Conservation (phyloP, 2,329 filamentous ascomycete genomes). For the Nemania sp. region DNA sequence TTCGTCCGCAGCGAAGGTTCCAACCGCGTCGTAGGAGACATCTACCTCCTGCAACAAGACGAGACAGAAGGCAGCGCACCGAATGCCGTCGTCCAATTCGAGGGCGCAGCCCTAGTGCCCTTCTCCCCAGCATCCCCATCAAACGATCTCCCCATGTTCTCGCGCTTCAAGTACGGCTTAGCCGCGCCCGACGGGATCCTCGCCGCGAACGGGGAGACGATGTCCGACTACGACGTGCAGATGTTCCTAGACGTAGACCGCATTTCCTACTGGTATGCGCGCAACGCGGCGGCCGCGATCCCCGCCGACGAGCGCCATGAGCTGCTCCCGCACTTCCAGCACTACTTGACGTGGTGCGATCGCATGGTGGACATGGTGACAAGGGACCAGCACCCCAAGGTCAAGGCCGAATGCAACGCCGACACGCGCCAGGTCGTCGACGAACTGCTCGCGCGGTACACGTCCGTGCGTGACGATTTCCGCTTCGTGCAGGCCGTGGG, state of each 20-base stretch:
- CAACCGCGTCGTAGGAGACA: background rate
- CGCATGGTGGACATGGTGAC: slow-evolving; percentile 2
- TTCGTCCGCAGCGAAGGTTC: background rate
- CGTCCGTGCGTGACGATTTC: slow-evolving; percentile 27
- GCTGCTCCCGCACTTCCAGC: slow-evolving; percentile 2
- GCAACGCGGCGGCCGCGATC: background rate
- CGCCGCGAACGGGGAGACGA: background rate
- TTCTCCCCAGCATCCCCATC: slow-evolving; percentile 1
- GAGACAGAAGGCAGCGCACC: background rate
- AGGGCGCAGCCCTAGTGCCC: slow-evolving; percentile 1
- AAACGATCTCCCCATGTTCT: slow-evolving; percentile 9
- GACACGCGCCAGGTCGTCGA: background rate
- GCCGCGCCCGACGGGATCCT: background rate
- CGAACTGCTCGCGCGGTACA: background rate
- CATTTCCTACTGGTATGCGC: slow-evolving; percentile 10
- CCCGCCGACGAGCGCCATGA: background rate
- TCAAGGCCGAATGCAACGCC: background rate
- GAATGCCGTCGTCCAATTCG: slow-evolving; percentile 5
- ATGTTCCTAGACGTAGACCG: slow-evolving; percentile 1
- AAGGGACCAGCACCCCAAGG: background rate
- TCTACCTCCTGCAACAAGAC: background rate
- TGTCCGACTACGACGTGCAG: background rate
- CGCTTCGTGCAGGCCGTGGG: slow-evolving; percentile 38
- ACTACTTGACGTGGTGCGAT: slow-evolving; percentile 2
- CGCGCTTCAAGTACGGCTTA: background rate